Conservation (phyloP, 805 yeast genomes). For the Cyberlindnera galapagoensis region DNA sequence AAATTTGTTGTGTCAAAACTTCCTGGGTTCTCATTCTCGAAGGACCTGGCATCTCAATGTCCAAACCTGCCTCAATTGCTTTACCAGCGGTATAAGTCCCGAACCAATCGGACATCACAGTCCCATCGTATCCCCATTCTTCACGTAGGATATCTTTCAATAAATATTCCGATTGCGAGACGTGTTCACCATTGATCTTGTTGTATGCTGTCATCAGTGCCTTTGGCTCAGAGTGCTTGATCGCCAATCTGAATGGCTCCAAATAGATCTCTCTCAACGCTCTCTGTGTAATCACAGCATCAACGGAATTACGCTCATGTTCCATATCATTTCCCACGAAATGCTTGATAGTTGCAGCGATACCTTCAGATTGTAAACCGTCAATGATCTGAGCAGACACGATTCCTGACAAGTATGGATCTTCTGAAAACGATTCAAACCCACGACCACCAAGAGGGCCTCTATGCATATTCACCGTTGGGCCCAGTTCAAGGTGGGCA, state of each 20-base stretch:
- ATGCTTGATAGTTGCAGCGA: slow-evolving; percentile 52
- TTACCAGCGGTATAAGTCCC: slow-evolving; percentile 46
- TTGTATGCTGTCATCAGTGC: slow-evolving; percentile 57
- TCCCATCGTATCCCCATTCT: slow-evolving; percentile 53
- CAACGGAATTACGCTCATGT: slow-evolving; percentile 40
- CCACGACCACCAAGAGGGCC: slow-evolving; percentile 57
- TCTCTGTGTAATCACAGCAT: slow-evolving; percentile 44
- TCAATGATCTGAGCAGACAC: slow-evolving; percentile 39
- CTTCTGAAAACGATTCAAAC: slow-evolving; percentile 55
- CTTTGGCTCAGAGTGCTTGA: slow-evolving; percentile 44
- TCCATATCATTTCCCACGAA: slow-evolving; percentile 57
- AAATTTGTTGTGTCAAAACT: slow-evolving; percentile 29
- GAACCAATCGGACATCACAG: slow-evolving; percentile 56
- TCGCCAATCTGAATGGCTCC: slow-evolving; percentile 53
- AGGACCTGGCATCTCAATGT: slow-evolving; percentile 62
- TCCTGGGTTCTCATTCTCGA: slow-evolving; percentile 36
- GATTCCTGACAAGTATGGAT: slow-evolving; percentile 41
- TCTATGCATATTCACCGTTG: slow-evolving; percentile 44
- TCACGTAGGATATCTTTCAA: slow-evolving; percentile 39
- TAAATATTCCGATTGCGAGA: slow-evolving; percentile 33
- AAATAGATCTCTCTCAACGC: slow-evolving; percentile 59
- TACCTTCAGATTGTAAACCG: slow-evolving; percentile 44
- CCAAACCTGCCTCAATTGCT: slow-evolving; percentile 47
- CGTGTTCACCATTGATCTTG: slow-evolving; percentile 53
- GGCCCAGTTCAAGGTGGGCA: slow-evolving; percentile 41